phyloP scores from a whole-genome alignment of 2,329 filamentous ascomycete genomes.

The Acarospora socialis region DNA sequence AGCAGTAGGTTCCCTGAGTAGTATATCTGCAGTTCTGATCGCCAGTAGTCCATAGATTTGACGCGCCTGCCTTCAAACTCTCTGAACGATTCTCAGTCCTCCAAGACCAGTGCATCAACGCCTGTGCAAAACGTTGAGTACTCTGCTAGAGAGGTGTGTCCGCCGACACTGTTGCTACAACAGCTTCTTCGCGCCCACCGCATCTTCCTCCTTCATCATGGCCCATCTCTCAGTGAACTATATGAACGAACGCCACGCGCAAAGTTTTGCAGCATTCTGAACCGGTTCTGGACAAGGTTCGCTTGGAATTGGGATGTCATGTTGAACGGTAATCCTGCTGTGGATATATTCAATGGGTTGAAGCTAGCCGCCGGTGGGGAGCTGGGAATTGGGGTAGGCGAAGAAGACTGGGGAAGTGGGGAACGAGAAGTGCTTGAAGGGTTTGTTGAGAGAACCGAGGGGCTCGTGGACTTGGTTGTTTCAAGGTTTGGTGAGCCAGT shows the following conservation, averaged over 20 bases:
- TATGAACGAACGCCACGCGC: conserved; percentile 49
- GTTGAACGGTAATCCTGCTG: conserved; percentile 74
- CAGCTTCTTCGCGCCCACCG: conserved; percentile 73
- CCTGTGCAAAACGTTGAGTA: conserved; percentile 51
- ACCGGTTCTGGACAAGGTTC: conserved; percentile 68
- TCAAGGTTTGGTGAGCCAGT: conserved; percentile 61
- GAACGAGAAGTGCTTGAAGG: conserved; percentile 88
- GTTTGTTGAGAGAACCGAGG: conserved; percentile 64
- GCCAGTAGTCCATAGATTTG: conserved; percentile 57
- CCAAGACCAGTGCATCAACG: conserved; percentile 20
- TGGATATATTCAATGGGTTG: conserved; percentile 65
- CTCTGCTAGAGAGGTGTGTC: conserved; percentile 80
- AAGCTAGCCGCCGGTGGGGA: conserved; percentile 85
- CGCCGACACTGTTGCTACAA: conserved; percentile 59
- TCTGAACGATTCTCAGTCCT: conserved; percentile 16
- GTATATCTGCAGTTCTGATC: conserved; percentile 6
- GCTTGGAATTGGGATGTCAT: conserved; percentile 67
- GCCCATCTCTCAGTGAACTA: conserved; percentile 54
- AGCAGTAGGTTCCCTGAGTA: conserved; percentile 46
- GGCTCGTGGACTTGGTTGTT: conserved; percentile 75
- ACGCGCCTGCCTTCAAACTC: conserved; percentile 43
- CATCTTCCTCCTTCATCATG: conserved; percentile 80
- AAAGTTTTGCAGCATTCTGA: conserved; percentile 58
- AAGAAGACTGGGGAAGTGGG: conserved; percentile 87
- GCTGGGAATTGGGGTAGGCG: conserved; percentile 83